Evolutionary conservation across 2,329 filamentous ascomycete species (phyloP), one percentile per base, ranked within the genome.

Genomic region (Fusarium equiseti): DNA sequence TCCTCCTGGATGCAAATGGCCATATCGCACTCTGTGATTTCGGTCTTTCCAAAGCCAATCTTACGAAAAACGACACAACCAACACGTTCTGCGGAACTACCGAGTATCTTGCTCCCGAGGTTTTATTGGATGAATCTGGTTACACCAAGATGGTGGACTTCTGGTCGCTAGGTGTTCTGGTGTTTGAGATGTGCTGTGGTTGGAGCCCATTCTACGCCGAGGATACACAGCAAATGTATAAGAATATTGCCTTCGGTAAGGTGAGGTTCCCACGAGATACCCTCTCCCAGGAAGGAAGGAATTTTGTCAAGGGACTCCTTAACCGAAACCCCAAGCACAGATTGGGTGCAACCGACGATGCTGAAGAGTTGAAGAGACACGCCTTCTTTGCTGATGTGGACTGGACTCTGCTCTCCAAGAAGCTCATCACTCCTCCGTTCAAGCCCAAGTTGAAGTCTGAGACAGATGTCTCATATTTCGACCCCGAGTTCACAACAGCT

Each of bases 91-190:
- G 96, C 79, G 96, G 96, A 67, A 99, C 96, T 2, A 99, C 96
- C 0, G 96, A 99, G 80, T 99, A 99, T 78, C 87, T 99, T 22
- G 96, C 96, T 0, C 96, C 96, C 0, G 96, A 99, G 78, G 96
- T 98, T 5, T 86, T 99, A 16, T 84, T 99, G 46, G 96, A 99
- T 74, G 96, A 99, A 83, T 93, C 94, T 76, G 96, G 96, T 35
- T 99, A 99, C 81, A 98, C 96, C 58, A 98, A 98, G 84, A 98
- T 99, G 96, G 96, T 99, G 9, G 96, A 99, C 80, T 99, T 98
- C 81, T 99, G 96, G 96, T 99, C 96, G 3, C 87, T 99, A 15
- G 96, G 96, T 61, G 96, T 99, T 50, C 86, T 99, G 58, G 96
- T 99, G 2, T 99, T 99, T 76, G 96, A 99, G 81, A 99, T 99